Evolutionary conservation across 2,329 filamentous ascomycete species (phyloP).

Genomic region (Metarhizium robertsii): DNA sequence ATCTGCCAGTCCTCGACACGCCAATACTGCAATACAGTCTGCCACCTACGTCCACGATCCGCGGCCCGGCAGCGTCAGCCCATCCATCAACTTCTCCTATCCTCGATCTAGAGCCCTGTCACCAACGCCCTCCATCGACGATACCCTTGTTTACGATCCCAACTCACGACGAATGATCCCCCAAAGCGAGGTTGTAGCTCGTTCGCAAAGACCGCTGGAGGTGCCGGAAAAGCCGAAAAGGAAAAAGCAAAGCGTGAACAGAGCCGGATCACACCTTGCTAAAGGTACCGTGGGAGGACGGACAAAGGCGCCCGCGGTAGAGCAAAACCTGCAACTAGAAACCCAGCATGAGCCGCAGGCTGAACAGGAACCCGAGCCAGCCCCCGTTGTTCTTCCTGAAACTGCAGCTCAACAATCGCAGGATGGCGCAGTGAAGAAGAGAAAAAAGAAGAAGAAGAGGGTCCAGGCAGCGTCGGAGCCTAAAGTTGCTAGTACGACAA

Average conservation of each 20-base stretch:
- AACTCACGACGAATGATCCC: constrained; percentile 56
- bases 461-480: constrained; percentile 1
- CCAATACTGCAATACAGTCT: constrained; percentile 29
- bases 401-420: not conserved
- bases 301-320: constrained; percentile 37
- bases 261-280: constrained; percentile 34
- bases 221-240: constrained; percentile 30
- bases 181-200: constrained; percentile 30
- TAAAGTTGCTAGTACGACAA: not conserved
- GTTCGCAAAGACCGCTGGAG: constrained; percentile 31
- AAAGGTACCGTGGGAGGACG: constrained; percentile 43
- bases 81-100: constrained; percentile 52
- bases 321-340: constrained; percentile 10
- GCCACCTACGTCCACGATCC: constrained; percentile 20
- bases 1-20: constrained; percentile 32
- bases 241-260: constrained; percentile 27
- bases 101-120: constrained; percentile 34
- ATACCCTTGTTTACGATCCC: constrained; percentile 51
- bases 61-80: constrained; percentile 36
- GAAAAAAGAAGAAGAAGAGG: constrained; percentile 10
- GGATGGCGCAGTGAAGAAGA: constrained; percentile 3
- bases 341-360: constrained; percentile 2
- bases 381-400: not conserved
- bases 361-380: not conserved
- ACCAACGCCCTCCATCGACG: constrained; percentile 15